Evolutionary conservation across 2,329 filamentous ascomycete species (phyloP).

Genomic region (Talaromyces sp.): DNA sequence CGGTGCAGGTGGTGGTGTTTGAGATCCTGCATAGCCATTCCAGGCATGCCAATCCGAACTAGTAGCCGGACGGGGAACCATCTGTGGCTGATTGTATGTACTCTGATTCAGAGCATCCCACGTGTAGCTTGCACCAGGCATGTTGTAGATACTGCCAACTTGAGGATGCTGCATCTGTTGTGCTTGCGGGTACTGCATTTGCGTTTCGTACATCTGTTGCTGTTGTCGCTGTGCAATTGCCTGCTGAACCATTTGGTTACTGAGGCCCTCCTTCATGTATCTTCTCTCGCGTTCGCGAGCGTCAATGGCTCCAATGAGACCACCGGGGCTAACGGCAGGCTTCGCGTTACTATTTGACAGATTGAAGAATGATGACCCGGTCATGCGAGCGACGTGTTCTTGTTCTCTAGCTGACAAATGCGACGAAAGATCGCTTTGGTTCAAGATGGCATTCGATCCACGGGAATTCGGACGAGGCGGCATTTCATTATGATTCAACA

Average conservation of each 20-base stretch:
- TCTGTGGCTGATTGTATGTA: constrained; percentile 15
- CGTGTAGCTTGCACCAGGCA: constrained; percentile 35
- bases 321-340: constrained; percentile 49
- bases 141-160: constrained; percentile 34
- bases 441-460: constrained; percentile 53
- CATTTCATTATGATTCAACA: constrained; percentile 12
- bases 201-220: constrained; percentile 44
- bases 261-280: constrained; percentile 65
- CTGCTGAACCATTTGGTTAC: constrained; percentile 68
- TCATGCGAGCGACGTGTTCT: constrained; percentile 80
- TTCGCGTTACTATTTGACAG: constrained; percentile 57
- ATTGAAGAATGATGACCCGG: constrained; percentile 71
- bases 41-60: constrained; percentile 30
- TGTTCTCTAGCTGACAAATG: constrained; percentile 83
- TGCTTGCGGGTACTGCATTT: constrained; percentile 27
- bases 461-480: constrained; percentile 53
- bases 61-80: constrained; percentile 2
- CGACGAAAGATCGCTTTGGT: constrained; percentile 50
- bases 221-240: constrained; percentile 68
- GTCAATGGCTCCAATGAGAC: constrained; percentile 75
- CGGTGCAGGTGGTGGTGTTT: constrained; percentile 24
- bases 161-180: constrained; percentile 29
- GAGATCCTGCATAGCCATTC: constrained; percentile 28
- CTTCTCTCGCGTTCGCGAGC: constrained; percentile 74
- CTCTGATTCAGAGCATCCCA: constrained; percentile 37